Evolutionary conservation across 2,329 filamentous ascomycete species (phyloP), one percentile per base, ranked within the genome.

Genomic region (Penicillium hesseltinei): DNA sequence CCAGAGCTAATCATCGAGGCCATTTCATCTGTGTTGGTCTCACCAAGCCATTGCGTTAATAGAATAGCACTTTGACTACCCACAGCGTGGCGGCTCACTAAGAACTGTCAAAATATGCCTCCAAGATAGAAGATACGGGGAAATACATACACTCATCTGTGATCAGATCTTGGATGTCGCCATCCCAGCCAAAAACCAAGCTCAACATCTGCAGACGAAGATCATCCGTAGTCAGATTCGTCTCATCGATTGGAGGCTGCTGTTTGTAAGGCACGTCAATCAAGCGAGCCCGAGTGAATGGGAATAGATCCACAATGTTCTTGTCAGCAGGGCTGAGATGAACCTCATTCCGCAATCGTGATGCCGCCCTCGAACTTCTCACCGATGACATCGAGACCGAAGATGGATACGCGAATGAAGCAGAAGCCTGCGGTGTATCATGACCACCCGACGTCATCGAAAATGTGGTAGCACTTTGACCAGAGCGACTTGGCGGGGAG

Each of bases 111-210:
- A 61, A 66, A 35, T 43, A 52, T 45, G 8, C 5, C 11, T 33
- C 15, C 5, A 17, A 21, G 7, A 35, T 35, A 31, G 21, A 17
- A 13, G 21, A 56, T 7, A 9, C 6, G 43, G 23, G 15, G 8
- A 0, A 44, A 31, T 56, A 75, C 80, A 72, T 75, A 83, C 82
- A 81, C 73, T 99, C 94, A 71, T 97, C 92, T 10, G 87, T 84
- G 53, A 99, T 85, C 48, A 99, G 77, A 44, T 88, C 87, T 45
- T 91, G 84, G 40, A 93, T 87, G 65, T 96, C 91, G 54, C 88
- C 87, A 51, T 93, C 88, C 92, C 94, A 99, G 3, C 94, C 94
- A 73, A 99, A 99, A 2, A 99, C 92, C 6, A 92, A 89, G 64
- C 84, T 90, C 5, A 99, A 82, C 92, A 99, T 97, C 73, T 97